These are phyloP conservation scores for Diversispora eburnea DNA, from an alignment of 192 early-diverging fungal genomes.

Conservation along the genomic window DNA sequence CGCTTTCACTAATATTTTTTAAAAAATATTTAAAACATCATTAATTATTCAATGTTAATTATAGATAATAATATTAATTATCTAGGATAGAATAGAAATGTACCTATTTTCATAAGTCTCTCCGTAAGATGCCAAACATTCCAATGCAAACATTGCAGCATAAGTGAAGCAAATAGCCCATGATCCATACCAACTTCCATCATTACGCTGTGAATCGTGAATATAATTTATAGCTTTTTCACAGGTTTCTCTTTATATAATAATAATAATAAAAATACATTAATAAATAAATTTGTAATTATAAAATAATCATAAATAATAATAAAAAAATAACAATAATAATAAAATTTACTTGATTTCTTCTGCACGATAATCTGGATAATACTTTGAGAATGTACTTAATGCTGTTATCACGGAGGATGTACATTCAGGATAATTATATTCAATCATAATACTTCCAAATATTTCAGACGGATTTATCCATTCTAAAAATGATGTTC, in stretches of 20 bases:
- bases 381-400: conserved; percentile 65
- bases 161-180: conserved; percentile 99
- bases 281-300: too few relatives aligned
- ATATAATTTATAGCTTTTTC: conserved; percentile 70
- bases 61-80: conserved; percentile 7
- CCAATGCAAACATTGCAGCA: conserved; percentile 87
- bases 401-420: conserved; percentile 88
- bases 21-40: too few relatives aligned
- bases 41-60: too few relatives aligned
- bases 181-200: conserved; percentile 92
- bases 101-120: conserved; percentile 78
- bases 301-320: conserved; percentile 4
- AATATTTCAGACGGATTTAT: conserved; percentile 98
- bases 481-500: conserved; percentile 73
- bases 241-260: conserved; percentile 24
- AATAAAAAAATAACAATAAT: background rate
- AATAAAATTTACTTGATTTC: conserved; percentile 68
- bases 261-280: conserved; percentile 7
- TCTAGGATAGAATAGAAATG: too few relatives aligned
- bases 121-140: conserved; percentile 78
- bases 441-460: conserved; percentile 97
- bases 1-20: conserved; percentile 40
- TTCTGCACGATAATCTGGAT: conserved; percentile 75
- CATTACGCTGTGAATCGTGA: conserved; percentile 60
- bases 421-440: conserved; percentile 96